Conservation (phyloP, 306 rosid genomes). For the Astragalus membranaceus region DNA sequence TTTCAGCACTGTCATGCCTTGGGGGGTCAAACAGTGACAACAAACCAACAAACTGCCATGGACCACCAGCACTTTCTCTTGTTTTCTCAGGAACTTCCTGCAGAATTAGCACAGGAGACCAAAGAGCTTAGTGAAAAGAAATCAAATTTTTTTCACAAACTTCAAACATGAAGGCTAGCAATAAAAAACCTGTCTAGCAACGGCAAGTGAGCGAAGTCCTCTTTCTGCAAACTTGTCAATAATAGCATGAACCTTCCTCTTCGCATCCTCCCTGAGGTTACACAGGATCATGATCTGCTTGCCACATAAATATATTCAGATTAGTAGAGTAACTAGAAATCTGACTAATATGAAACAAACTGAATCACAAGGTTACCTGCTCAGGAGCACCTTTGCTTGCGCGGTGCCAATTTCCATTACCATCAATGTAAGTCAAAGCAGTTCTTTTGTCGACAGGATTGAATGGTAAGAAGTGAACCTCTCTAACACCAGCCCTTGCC, state of each 20-base stretch:
- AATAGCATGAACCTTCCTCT: slow-evolving; percentile 56
- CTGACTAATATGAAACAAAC: background rate
- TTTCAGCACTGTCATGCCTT: slow-evolving; percentile 97
- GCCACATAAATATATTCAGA: slow-evolving; percentile 15
- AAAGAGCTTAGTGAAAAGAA: background rate
- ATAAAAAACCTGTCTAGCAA: slow-evolving; percentile 78
- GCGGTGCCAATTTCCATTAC: slow-evolving; percentile 79
- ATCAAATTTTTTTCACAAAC: background rate
- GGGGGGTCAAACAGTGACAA: slow-evolving; percentile 95
- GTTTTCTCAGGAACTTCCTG: slow-evolving; percentile 86
- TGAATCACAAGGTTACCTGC: slow-evolving; percentile 49
- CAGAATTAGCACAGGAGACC: background rate
- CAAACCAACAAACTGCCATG: slow-evolving; percentile 95
- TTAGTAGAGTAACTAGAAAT: background rate
- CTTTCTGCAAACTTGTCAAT: slow-evolving; percentile 96
- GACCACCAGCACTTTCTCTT: slow-evolving; percentile 69
- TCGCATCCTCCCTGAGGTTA: slow-evolving; percentile 78
- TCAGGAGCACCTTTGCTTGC: slow-evolving; percentile 99
- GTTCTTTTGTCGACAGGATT: slow-evolving; percentile 98
- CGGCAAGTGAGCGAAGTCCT: slow-evolving; percentile 94
- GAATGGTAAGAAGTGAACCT: slow-evolving; percentile 88
- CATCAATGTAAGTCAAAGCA: slow-evolving; percentile 91
- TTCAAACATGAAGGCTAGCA: background rate
- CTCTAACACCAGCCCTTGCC: slow-evolving; percentile 90
- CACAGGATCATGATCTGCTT: slow-evolving; percentile 65